Conservation (phyloP, 169 alveolate species). For the Plasmodium sp. region DNA sequence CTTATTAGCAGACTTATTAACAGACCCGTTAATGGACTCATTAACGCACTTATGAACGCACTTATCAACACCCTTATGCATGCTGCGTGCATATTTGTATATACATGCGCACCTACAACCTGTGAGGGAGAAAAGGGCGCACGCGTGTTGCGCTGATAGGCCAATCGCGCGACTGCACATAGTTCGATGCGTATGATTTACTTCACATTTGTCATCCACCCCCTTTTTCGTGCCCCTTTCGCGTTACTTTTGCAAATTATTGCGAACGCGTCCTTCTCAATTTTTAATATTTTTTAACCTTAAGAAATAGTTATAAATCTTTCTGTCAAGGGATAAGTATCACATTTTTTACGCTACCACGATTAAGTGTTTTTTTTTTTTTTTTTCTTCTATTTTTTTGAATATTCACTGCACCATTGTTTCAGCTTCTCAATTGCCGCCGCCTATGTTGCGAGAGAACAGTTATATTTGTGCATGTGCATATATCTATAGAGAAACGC, state of each 20-base stretch:
- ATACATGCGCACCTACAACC: not conserved
- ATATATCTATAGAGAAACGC: not conserved
- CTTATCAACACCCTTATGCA: not conserved
- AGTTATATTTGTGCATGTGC: not conserved
- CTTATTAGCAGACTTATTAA: not conserved
- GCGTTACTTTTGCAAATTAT: not conserved
- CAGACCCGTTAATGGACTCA: too few relatives aligned
- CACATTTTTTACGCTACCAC: not conserved
- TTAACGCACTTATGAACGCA: not conserved
- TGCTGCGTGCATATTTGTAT: not conserved
- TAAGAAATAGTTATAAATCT: not conserved
- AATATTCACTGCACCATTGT: not conserved
- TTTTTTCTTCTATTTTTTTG: not conserved
- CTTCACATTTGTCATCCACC: not conserved
- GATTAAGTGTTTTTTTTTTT: not conserved
- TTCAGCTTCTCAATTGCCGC: not conserved
- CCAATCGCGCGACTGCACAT: not conserved
- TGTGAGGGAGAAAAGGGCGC: not conserved
- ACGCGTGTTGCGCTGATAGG: not conserved
- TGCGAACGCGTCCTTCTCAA: not conserved
- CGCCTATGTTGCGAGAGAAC: not conserved
- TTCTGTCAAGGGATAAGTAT: not conserved
- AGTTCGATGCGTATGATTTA: not conserved
- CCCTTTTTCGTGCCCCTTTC: not conserved
- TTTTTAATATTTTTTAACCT: conserved; percentile 10